These are phyloP conservation scores for Talaromyces liani DNA, from an alignment of 495 filamentous ascomycete species.

Conservation along the genomic window DNA sequence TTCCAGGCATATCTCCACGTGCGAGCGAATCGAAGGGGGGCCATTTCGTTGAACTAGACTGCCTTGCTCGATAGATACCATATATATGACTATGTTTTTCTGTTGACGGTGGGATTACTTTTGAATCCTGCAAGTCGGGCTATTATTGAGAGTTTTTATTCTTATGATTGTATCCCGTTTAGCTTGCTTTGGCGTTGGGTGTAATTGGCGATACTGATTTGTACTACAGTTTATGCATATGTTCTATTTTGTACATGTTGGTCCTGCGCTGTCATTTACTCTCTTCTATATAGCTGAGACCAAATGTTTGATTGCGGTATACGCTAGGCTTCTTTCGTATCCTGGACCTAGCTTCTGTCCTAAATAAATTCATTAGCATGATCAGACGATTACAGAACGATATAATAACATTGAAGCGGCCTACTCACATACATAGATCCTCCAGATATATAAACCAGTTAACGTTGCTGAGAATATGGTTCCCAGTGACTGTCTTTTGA, in stretches of 20 bases:
- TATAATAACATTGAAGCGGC: too few species aligned
- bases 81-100: not conserved
- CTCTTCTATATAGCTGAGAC: too few species aligned
- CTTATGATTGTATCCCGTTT: not conserved
- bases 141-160: not conserved
- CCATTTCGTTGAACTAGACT: slow-evolving; percentile 61
- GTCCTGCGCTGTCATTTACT: not conserved
- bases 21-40: slow-evolving; percentile 68
- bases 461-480: too few species aligned
- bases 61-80: slow-evolving; percentile 1
- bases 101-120: not conserved
- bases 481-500: too few species aligned
- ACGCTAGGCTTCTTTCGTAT: not conserved
- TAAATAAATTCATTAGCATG: too few species aligned
- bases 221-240: not conserved
- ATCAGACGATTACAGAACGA: too few species aligned
- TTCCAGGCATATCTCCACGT: slow-evolving; percentile 76
- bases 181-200: slow-evolving; percentile 4
- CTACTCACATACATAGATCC: too few species aligned
- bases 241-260: not conserved
- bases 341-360: not conserved
- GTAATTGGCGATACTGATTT: not conserved
- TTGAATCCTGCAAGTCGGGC: not conserved
- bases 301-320: too few species aligned
- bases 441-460: too few species aligned